A percentile compares a stretch with the other conserved stretches of the same genome.
Conservation (phyloP, 192 early-diverging fungal genomes). For the Glomus cerebriforme region DNA sequence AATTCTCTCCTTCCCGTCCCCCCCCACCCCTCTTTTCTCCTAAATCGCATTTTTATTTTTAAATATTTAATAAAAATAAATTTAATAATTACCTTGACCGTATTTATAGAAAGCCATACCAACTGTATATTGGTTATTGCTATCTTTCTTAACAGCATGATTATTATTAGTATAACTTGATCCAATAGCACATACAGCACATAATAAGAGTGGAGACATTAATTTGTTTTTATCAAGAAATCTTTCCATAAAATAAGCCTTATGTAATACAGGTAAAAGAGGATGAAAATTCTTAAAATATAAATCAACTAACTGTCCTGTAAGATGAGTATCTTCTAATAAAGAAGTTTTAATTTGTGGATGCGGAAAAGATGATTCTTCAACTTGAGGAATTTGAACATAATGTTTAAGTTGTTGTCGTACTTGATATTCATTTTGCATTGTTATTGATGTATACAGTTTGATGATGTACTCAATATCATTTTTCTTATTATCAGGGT, state of each 20-base stretch:
- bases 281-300: conserved; percentile 29
- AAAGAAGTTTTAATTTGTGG: no score
- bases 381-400: background rate
- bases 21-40: background rate
- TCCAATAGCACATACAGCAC: conserved; percentile 26
- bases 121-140: background rate
- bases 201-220: background rate
- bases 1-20: background rate
- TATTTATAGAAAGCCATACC: conserved; percentile 7
- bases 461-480: conserved; percentile 12
- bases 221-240: conserved; percentile 11
- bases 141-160: background rate
- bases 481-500: background rate
- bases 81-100: conserved; percentile 20
- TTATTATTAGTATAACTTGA: conserved; percentile 17
- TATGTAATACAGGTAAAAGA: conserved; percentile 17
- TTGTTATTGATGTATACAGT: conserved; percentile 3
- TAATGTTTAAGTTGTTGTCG: conserved; percentile 6
- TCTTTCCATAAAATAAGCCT: conserved; percentile 14
- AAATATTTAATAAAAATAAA: background rate
- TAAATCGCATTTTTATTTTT: background rate
- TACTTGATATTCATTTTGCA: conserved; percentile 16
- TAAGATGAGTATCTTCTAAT: background rate
- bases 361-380: background rate
- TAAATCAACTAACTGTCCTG: background rate